Evolutionary conservation across 148 eudicot species (phyloP), one percentile per base, ranked within the genome.

Genomic region (Rhododendron molle): DNA sequence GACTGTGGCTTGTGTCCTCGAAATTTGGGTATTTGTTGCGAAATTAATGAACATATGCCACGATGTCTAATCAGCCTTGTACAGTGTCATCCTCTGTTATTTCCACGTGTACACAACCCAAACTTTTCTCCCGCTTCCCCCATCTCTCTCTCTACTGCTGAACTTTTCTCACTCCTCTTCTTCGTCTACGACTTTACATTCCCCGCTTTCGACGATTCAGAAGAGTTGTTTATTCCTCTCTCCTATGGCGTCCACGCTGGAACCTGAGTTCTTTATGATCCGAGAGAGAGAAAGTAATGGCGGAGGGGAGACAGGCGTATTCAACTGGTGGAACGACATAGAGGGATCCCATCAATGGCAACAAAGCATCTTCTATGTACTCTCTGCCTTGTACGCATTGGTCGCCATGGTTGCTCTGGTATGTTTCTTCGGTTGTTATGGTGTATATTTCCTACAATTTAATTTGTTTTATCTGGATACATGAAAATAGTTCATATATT

Each of bases 401-500:
- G 86, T 91, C 18, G 84, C 92, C 78, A 0, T 85, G 0, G 28
- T 90, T 78, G 93, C 91, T 34, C 62, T 90, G 91, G 93, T 91
- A 90, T 32, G 18, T 13, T 30, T 52, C 26, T 62, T 82, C 13
- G 20, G 8, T 16, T 60, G 67, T 20, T 60, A 60, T 1, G 26
- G 67, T 60, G 56, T 21, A 8, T 23, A 20, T 60, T 60, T 60
- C 20, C 26, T 21, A 21, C 23, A 5, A 60, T 60, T 60, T 18
- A 60, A 7, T 60, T 60, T 11, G 26, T 60, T 60, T 60, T 60
- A 20, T 60, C 6, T 60, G 11, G 26, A 60, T 20, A 23, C 2
- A 2, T 23, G 56, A 52, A 52, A 52, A 26, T 60, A 23, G 26
- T 60, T 60, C 26, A 14, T 60, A 60, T 60, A 9, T 60, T 60